Evolutionary conservation across 371 early-diverging fungal species (phyloP), one percentile per base, ranked within the genome.

Genomic region (Synchytrium microbalum): DNA sequence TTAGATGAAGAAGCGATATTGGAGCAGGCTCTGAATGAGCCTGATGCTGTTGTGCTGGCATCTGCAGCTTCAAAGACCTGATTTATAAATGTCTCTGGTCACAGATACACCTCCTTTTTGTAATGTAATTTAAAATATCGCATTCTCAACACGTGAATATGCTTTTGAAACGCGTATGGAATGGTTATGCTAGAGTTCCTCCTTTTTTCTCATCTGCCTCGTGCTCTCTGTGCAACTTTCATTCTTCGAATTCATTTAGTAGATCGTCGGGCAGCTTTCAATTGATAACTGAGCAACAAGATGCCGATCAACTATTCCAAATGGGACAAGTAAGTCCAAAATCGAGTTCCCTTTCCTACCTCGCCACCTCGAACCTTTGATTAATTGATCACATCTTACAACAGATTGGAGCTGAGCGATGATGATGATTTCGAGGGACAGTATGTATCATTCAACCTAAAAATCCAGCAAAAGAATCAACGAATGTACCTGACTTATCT

Each of bases 371-470:
- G 46, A 38, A 38, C 46, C 46, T 38, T 19, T 10, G 10, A 38
- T 38, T 5, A 38, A 38, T 38, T 38, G 5, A 38, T 38, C n/a
- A n/a, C n/a, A n/a, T n/a, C n/a, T n/a, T n/a, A 10, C 46, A 38
- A 5, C 19, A 38, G 46, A 38, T 85, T 96, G 54, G 97, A 96
- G 73, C 79, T 96, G 51, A 91, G 92, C 24, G 97, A 96, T 76
- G 97, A 96, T 77, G 92, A 92, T 32, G 97, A 96, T 71, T 89
- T 96, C 69, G 97, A 96, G 55, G 73, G 77, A 65, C 74, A 73
- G 73, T 73, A 63, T 1, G 73, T 68, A 25, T 23, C 23, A 28
- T 28, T 28, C 25, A 24, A 28, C 28, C 56, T 51, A n/a, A 51
- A 51, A 14, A 51, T 24, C 25, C 56, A 25, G 8, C 25, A 28